phyloP scores from a whole-genome alignment of 345 rosid species.

The Psidium friedrichsthalianum region DNA sequence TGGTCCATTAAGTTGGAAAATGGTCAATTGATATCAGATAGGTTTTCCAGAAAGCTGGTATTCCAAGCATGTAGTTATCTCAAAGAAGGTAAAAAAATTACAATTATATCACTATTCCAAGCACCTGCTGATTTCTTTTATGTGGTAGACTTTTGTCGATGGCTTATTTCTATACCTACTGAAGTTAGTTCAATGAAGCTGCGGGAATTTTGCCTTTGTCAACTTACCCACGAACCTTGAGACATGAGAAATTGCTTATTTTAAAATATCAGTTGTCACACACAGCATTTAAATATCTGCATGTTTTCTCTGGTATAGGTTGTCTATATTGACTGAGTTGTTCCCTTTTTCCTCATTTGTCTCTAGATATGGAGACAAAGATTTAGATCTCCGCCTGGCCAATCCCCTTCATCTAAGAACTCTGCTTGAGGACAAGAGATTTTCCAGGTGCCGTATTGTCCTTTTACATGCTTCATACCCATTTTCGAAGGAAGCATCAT shows the following conservation, averaged over 20 bases:
- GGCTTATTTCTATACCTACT: neutral
- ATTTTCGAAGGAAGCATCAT: slow-evolving; percentile 88
- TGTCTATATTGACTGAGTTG: neutral
- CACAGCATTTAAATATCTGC: neutral
- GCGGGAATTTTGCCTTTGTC: neutral
- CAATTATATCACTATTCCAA: neutral
- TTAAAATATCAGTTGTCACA: neutral
- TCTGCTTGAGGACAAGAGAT: slow-evolving; percentile 72
- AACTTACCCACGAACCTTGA: neutral
- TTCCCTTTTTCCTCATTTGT: slow-evolving; percentile 1
- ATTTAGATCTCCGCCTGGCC: slow-evolving; percentile 74
- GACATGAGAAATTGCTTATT: neutral
- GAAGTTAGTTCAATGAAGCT: neutral
- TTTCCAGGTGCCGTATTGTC: slow-evolving; percentile 56
- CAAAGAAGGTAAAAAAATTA: neutral
- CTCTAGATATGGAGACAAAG: slow-evolving; percentile 81
- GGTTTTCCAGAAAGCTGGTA: neutral
- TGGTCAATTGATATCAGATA: neutral
- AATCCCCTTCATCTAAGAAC: slow-evolving; percentile 84
- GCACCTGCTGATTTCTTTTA: neutral
- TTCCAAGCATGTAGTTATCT: neutral
- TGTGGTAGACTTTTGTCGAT: neutral
- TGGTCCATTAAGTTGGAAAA: neutral
- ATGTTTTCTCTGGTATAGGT: neutral
- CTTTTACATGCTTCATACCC: slow-evolving; percentile 96